Conservation (phyloP, 1,284 basidiomycete genomes). For the Vanrija pseudolonga region DNA sequence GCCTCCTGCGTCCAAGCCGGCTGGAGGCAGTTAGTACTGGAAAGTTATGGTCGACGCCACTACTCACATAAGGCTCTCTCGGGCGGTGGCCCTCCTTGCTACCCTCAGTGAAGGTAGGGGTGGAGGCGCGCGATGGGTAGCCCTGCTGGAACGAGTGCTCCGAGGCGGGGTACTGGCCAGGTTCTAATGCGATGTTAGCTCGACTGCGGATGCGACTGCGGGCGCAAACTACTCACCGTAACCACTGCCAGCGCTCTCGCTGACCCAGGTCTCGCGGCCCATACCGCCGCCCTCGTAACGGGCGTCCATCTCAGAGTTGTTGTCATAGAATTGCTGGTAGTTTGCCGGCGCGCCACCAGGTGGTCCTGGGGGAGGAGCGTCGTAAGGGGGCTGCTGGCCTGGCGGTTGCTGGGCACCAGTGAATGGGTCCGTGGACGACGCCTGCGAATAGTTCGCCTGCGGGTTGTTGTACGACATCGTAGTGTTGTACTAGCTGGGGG, state of each 20-base stretch:
- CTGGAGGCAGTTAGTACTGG: constrained; percentile 51
- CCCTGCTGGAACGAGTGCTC: constrained; percentile 43
- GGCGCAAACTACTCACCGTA: constrained; percentile 43
- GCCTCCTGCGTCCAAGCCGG: constrained; percentile 91
- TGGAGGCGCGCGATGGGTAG: constrained; percentile 42
- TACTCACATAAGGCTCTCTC: constrained; percentile 51
- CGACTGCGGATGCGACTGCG: not conserved
- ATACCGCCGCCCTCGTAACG: constrained; percentile 49
- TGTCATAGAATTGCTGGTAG: constrained; percentile 62
- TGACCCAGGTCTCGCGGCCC: constrained; percentile 47
- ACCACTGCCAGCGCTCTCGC: constrained; percentile 41
- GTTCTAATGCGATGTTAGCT: constrained; percentile 3
- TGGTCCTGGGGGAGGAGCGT: constrained; percentile 2
- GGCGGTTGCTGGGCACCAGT: constrained; percentile 36
- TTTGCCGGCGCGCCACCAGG: constrained; percentile 28
- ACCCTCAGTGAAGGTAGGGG: constrained; percentile 49
- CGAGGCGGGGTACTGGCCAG: constrained; percentile 27
- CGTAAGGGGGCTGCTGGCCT: constrained; percentile 19
- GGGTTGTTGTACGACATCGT: constrained; percentile 13
- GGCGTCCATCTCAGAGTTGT: constrained; percentile 67
- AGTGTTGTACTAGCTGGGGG: not conserved
- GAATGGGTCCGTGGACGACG: constrained; percentile 34
- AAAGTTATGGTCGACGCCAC: constrained; percentile 45
- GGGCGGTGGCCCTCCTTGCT: constrained; percentile 61
- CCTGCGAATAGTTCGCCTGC: constrained; percentile 13